phyloP scores from a whole-genome alignment of 495 filamentous ascomycete genomes.

The Articulospora tetracladia region DNA sequence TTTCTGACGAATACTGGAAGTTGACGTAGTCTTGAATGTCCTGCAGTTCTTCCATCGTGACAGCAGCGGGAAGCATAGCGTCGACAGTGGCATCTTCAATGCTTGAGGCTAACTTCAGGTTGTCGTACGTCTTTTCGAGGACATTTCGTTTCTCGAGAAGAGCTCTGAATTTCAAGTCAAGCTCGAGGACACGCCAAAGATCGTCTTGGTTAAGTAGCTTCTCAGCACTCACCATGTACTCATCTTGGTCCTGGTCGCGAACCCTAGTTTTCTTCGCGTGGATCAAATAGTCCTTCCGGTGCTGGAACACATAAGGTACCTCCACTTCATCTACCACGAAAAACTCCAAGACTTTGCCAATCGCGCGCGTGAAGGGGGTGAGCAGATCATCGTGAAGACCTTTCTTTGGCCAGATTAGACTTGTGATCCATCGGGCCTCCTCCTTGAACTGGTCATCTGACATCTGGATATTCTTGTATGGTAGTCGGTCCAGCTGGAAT shows the following conservation, averaged over 20 bases:
- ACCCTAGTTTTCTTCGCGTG: conserved; percentile 72
- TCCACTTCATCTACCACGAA: conserved; percentile 89
- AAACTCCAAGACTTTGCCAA: conserved; percentile 91
- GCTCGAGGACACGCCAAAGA: conserved; percentile 88
- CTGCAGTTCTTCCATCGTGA: conserved; percentile 88
- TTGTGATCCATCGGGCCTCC: conserved; percentile 87
- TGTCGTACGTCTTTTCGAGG: conserved; percentile 72
- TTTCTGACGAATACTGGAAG: conserved; percentile 81
- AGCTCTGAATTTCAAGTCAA: conserved; percentile 90
- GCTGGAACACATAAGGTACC: conserved; percentile 96
- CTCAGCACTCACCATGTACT: conserved; percentile 74
- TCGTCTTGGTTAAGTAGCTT: conserved; percentile 90
- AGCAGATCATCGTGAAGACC: conserved; percentile 63
- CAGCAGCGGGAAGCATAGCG: conserved; percentile 70
- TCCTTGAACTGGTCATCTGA: conserved; percentile 80
- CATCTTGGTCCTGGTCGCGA: conserved; percentile 53
- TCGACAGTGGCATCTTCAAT: conserved; percentile 65
- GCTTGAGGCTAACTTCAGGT: conserved; percentile 51
- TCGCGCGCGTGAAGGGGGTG: conserved; percentile 78
- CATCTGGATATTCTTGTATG: conserved; percentile 73
- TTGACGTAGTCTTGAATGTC: conserved; percentile 96
- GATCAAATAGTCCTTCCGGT: conserved; percentile 96
- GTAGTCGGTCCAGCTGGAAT: conserved; percentile 86
- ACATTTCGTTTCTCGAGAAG: conserved; percentile 84
- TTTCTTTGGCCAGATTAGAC: conserved; percentile 83